Percentiles rank a stretch among this genome's conserved stretches.
Conservation (phyloP, 352 stramenopile species). For the Thalassiosira mediterranea region DNA sequence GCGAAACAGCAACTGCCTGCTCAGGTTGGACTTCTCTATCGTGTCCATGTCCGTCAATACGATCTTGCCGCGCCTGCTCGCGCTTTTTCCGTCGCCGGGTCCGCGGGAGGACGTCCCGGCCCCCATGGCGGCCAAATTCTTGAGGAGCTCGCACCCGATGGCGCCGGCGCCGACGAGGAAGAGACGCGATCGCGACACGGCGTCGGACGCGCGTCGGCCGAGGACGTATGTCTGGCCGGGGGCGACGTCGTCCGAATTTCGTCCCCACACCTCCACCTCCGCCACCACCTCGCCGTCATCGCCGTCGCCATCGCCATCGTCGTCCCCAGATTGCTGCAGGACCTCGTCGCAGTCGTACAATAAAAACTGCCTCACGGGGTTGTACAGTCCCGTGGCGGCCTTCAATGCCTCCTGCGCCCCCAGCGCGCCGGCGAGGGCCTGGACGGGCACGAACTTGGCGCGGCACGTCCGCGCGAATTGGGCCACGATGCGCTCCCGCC, state of each 20-base stretch:
- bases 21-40: slow-evolving; percentile 99
- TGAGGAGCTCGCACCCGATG: slow-evolving; percentile 98
- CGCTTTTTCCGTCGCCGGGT: slow-evolving; percentile 45
- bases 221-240: slow-evolving; percentile 67
- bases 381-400: slow-evolving; percentile 75
- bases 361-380: slow-evolving; percentile 79
- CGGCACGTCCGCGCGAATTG: slow-evolving; percentile 63
- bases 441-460: slow-evolving; percentile 77
- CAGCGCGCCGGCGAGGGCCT: slow-evolving; percentile 72
- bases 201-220: slow-evolving; percentile 46
- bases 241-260: not conserved
- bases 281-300: slow-evolving; percentile 14
- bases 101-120: no score
- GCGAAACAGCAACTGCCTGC: slow-evolving; percentile 98
- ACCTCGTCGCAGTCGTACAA: slow-evolving; percentile 83
- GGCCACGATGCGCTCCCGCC: slow-evolving; percentile 33
- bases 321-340: no score
- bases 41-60: slow-evolving; percentile 99
- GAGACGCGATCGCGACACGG: slow-evolving; percentile 73
- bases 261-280: slow-evolving; percentile 8
- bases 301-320: no score
- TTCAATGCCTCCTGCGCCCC: slow-evolving; percentile 81
- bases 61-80: slow-evolving; percentile 70
- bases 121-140: slow-evolving; percentile 98
- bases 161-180: slow-evolving; percentile 98